Evolutionary conservation across 1,284 basidiomycete species (phyloP).

Genomic region (Ustanciosporium gigantosporum): DNA sequence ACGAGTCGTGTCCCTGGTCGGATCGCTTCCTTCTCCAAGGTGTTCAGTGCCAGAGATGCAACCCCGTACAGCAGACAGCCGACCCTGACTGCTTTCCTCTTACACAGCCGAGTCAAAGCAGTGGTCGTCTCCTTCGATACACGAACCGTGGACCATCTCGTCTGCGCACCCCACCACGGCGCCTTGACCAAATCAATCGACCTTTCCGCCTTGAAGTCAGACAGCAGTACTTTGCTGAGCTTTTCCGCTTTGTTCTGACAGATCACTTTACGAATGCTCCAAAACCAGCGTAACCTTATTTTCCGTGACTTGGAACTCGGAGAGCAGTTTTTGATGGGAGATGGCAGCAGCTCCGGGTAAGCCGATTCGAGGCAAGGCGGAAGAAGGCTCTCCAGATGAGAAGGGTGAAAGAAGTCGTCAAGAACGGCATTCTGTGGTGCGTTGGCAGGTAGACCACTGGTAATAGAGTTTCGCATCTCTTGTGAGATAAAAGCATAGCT

Average conservation of each 20-base stretch:
- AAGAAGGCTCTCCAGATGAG: conserved; percentile 10
- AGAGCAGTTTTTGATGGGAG: neutral
- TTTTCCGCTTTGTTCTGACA: conserved; percentile 14
- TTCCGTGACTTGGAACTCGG: neutral
- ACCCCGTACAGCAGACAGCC: conserved; percentile 31
- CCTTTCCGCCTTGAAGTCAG: conserved; percentile 26
- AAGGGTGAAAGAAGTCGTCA: neutral
- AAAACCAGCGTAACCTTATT: conserved; percentile 32
- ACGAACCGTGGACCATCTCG: conserved; percentile 21
- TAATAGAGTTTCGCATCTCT: conserved; percentile 7
- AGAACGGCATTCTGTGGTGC: neutral
- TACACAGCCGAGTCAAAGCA: conserved; percentile 14
- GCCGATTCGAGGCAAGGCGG: conserved; percentile 26
- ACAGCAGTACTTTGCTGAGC: conserved; percentile 12
- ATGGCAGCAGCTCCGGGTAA: conserved; percentile 21
- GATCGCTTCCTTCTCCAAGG: conserved; percentile 8
- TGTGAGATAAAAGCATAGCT: conserved; percentile 2
- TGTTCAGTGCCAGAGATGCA: conserved; percentile 31
- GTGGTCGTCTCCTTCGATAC: conserved; percentile 9
- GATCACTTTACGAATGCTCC: conserved; percentile 29
- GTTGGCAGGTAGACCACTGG: conserved; percentile 3
- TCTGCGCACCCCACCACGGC: conserved; percentile 37
- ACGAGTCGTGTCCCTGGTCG: neutral
- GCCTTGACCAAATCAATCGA: conserved; percentile 2
- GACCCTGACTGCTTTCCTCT: conserved; percentile 23